These are phyloP conservation scores for Hanseniaspora nectarophila DNA, from an alignment of 805 yeast genomes.

Conservation along the genomic window DNA sequence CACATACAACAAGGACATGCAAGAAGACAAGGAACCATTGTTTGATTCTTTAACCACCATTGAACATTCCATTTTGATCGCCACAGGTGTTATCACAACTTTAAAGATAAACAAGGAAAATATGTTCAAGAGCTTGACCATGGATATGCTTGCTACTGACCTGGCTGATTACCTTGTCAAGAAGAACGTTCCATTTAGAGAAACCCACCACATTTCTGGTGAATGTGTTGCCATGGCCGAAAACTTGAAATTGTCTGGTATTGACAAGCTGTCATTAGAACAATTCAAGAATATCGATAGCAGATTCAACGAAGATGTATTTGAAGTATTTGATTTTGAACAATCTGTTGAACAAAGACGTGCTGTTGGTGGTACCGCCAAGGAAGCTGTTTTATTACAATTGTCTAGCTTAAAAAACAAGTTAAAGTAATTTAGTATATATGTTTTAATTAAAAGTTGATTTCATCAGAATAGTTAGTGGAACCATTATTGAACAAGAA, in stretches of 20 bases:
- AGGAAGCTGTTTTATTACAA: conserved; percentile 73
- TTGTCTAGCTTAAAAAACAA: conserved; percentile 31
- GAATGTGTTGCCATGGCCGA: conserved; percentile 92
- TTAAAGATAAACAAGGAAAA: conserved; percentile 55
- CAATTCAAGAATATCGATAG: conserved; percentile 71
- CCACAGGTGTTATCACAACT: conserved; percentile 93
- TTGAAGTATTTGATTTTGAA: conserved; percentile 80
- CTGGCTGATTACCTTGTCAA: conserved; percentile 94
- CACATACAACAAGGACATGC: conserved; percentile 95
- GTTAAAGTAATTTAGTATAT: conserved; percentile 15
- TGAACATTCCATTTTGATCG: conserved; percentile 84
- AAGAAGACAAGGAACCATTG: conserved; percentile 97
- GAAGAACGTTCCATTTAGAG: conserved; percentile 97
- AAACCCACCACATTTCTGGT: conserved; percentile 97
- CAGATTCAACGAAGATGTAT: conserved; percentile 72
- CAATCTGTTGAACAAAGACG: conserved; percentile 90
- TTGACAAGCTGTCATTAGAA: conserved; percentile 65
- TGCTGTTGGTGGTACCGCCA: conserved; percentile 96
- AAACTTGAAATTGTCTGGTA: conserved; percentile 61
- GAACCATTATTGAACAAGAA: conserved; percentile 10
- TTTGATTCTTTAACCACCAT: conserved; percentile 84
- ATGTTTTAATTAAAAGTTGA: conserved; percentile 4
- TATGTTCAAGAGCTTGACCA: conserved; percentile 82
- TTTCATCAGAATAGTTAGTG: conserved; percentile 10
- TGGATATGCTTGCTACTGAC: conserved; percentile 99